phyloP scores from a whole-genome alignment of 179 eudicot species.

The Carnegiea gigantea region DNA sequence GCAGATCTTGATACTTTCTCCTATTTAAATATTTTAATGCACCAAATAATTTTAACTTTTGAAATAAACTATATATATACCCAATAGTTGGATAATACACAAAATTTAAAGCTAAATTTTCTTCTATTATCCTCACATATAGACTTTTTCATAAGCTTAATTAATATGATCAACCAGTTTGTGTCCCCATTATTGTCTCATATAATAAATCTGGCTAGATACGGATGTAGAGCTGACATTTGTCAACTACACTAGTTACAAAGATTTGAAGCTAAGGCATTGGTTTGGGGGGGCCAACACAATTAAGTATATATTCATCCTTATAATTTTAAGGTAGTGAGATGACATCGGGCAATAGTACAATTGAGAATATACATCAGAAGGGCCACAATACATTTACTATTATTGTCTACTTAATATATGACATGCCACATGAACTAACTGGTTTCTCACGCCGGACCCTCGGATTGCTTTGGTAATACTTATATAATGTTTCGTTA shows the following conservation, averaged over 20 bases:
- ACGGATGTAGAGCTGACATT: not conserved
- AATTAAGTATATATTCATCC: not conserved
- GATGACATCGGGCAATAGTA: not conserved
- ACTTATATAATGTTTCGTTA: too few relatives aligned
- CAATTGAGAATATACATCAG: constrained; percentile 13
- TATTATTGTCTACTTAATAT: constrained; percentile 23
- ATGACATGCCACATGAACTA: constrained; percentile 37
- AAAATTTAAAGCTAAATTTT: too few relatives aligned
- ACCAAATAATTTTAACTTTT: too few relatives aligned
- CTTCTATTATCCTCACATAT: too few relatives aligned
- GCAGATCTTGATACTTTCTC: too few relatives aligned
- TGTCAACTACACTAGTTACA: not conserved
- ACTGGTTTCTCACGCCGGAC: constrained; percentile 21
- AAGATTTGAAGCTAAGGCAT: constrained; percentile 18
- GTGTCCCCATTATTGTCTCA: not conserved
- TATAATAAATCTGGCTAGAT: not conserved
- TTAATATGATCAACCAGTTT: not conserved
- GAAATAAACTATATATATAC: too few relatives aligned
- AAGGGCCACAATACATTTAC: not conserved
- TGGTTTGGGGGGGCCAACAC: not conserved
- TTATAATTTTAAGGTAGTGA: constrained; percentile 19
- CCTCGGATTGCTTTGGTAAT: constrained; percentile 3
- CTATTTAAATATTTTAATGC: too few relatives aligned
- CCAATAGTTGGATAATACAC: too few relatives aligned
- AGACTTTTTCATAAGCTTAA: not conserved